Conservation (phyloP, 2,329 filamentous ascomycete species). For the Helotiales sp. region DNA sequence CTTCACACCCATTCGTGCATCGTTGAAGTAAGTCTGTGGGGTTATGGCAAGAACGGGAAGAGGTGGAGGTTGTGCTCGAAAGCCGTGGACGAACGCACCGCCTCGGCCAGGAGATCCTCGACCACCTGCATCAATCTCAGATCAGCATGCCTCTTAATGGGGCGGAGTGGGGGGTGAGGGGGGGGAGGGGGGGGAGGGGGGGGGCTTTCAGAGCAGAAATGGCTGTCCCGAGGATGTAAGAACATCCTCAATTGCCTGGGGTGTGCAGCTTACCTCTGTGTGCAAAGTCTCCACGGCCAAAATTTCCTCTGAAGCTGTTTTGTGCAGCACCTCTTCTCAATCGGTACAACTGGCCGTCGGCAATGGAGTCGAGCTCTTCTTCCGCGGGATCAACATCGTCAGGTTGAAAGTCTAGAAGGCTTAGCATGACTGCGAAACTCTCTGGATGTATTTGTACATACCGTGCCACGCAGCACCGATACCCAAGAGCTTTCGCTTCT, state of each 20-base stretch:
- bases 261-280: conserved; percentile 2
- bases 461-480: conserved; percentile 23
- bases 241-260: neutral
- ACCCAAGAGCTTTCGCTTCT: neutral
- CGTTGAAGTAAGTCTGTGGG: neutral
- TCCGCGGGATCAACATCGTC: conserved; percentile 26
- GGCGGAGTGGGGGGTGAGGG: too few species aligned
- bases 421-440: conserved; percentile 8
- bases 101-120: neutral
- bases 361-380: conserved; percentile 26
- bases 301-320: neutral
- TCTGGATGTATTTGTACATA: conserved; percentile 10
- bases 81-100: neutral
- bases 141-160: too few species aligned
- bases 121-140: too few species aligned
- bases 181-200: too few species aligned
- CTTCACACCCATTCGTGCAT: neutral
- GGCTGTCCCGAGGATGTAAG: too few species aligned
- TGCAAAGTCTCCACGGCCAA: conserved; percentile 5
- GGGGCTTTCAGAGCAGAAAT: too few species aligned
- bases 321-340: conserved; percentile 18
- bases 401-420: conserved; percentile 18
- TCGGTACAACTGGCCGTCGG: conserved; percentile 31
- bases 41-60: neutral
- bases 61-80: neutral